These are phyloP conservation scores for Globomyces sp. DNA, from an alignment of 371 early-diverging fungal species.

Conservation along the genomic window DNA sequence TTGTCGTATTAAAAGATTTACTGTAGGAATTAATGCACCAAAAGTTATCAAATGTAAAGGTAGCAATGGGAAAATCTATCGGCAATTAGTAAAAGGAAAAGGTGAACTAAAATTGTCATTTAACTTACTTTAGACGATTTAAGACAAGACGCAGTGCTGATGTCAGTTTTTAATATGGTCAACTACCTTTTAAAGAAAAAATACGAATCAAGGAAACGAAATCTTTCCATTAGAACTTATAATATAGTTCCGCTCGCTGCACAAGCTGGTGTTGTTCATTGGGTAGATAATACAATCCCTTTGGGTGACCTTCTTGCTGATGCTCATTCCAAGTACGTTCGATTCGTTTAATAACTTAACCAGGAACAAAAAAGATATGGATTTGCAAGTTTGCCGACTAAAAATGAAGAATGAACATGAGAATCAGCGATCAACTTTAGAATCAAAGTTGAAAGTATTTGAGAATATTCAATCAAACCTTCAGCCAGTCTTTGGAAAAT, in stretches of 20 bases:
- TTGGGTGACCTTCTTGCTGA: conserved; percentile 38
- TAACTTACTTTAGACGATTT: conserved; percentile 36
- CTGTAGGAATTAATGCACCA: conserved; percentile 43
- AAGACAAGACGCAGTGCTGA: conserved; percentile 47
- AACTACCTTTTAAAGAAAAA: conserved; percentile 74
- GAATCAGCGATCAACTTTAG: conserved; percentile 21
- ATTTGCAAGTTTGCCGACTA: conserved; percentile 56
- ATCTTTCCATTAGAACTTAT: conserved; percentile 80
- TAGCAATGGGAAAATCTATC: conserved; percentile 36
- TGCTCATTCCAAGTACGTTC: conserved; percentile 17
- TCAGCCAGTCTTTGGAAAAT: conserved; percentile 40
- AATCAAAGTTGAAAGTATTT: conserved; percentile 36
- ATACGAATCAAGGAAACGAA: conserved; percentile 50
- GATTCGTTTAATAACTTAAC: neutral
- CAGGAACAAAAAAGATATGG: conserved; percentile 26
- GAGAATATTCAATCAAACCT: conserved; percentile 29
- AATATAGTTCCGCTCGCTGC: conserved; percentile 93
- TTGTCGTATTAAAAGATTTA: too few species aligned
- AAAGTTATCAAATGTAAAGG: conserved; percentile 36
- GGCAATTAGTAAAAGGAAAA: conserved; percentile 45
- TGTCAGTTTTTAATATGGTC: conserved; percentile 61
- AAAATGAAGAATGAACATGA: conserved; percentile 48
- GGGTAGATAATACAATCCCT: conserved; percentile 87
- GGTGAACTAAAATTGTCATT: conserved; percentile 16
- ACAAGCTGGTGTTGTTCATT: conserved; percentile 93